Conservation (phyloP, 768 basidiomycete genomes). For the Bullera alba region DNA sequence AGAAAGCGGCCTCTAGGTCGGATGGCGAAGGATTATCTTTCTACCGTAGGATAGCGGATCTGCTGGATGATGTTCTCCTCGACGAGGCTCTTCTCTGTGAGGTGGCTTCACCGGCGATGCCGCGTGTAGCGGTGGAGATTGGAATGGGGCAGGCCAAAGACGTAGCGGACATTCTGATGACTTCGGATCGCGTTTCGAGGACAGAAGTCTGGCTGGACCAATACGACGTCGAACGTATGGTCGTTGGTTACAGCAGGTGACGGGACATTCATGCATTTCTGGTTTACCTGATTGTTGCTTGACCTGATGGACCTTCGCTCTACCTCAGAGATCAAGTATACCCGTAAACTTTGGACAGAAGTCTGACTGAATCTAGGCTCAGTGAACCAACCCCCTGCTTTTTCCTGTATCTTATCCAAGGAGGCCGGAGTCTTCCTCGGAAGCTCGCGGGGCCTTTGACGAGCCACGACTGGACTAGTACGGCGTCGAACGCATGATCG, state of each 20-base stretch:
- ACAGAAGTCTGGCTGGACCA: slow-evolving; percentile 73
- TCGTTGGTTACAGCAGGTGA: slow-evolving; percentile 41
- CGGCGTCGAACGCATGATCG: slow-evolving; percentile 65
- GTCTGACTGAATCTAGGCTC: too few relatives aligned
- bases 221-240: slow-evolving; percentile 67
- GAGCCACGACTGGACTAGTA: slow-evolving; percentile 80
- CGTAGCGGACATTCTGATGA: slow-evolving; percentile 56
- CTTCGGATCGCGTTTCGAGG: slow-evolving; percentile 45
- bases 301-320: too few relatives aligned
- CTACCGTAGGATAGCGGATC: slow-evolving; percentile 63
- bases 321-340: too few relatives aligned
- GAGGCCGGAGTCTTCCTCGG: too few relatives aligned
- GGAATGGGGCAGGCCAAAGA: slow-evolving; percentile 63
- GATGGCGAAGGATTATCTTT: slow-evolving; percentile 55
- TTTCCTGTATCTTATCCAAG: background rate
- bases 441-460: too few relatives aligned
- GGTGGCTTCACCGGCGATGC: slow-evolving; percentile 4
- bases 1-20: too few relatives aligned
- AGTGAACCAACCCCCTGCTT: too few relatives aligned
- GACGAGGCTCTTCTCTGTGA: slow-evolving; percentile 46
- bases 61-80: slow-evolving; percentile 49
- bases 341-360: too few relatives aligned
- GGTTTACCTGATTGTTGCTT: too few relatives aligned
- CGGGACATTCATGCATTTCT: background rate
- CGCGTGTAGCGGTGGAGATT: slow-evolving; percentile 65